Evolutionary conservation across 2,329 filamentous ascomycete species (phyloP), one percentile per base, ranked within the genome.

Genomic region (Claviceps quebecensis): DNA sequence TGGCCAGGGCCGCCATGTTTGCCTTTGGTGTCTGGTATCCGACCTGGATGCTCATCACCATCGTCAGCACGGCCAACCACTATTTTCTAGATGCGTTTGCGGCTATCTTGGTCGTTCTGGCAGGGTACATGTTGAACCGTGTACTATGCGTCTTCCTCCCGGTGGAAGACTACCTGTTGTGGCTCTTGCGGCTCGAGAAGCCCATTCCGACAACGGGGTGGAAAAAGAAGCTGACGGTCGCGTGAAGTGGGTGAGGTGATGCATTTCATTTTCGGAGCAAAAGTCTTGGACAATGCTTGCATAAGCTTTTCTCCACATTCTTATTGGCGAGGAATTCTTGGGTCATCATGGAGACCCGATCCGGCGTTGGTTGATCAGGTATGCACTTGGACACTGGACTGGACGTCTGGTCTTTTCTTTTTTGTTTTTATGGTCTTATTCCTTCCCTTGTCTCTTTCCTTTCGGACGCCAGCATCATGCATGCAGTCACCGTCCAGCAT

Each of bases 71-170:
- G 0, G 78, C 77, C 44, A 82, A 82, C 59, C 79, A 73, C 55
- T 74, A 84, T 61, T 74, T 84, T 36, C 69, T 85, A 14, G 81
- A 86, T 62, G 81, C 81, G 0, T 71, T 82, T 11, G 81, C 78
- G 1, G 81, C 81, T 0, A 72, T 76, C 1, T 58, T 76, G n/a
- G 79, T 84, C 1, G 83, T 81, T 48, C 67, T 71, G 1, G 54
- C 82, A 8, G 78, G 77, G 0, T 85, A 79, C 74, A 55, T 65
- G 52, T 68, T 66, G 57, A 75, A 75, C 56, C 63, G 68, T 43
- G 62, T 71, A 34, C 59, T 86, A 51, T 63, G 83, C 55, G 82
- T 83, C 56, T 65, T 85, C 54, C 60, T 84, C 19, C 73, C 75
- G 0, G 51, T 84, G 4, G 81, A 85, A 61, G 81, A 86, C 60